phyloP scores from a whole-genome alignment of 208 protist genomes.

The Leishmania guyanensis region DNA sequence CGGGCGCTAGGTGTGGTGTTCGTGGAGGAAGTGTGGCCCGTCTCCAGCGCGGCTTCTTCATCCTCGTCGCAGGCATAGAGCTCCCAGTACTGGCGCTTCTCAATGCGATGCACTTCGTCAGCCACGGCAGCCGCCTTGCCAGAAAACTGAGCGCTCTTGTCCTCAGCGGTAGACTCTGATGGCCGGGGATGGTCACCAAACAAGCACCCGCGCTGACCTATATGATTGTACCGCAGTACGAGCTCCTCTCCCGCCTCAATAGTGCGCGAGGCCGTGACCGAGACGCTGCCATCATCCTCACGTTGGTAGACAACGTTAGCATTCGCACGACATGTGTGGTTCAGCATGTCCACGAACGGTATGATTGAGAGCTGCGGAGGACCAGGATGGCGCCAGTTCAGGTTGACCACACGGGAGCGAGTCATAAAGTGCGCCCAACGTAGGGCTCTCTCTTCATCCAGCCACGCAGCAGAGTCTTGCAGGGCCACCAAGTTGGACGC shows the following conservation, averaged over 20 bases:
- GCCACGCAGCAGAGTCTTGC: slow-evolving; percentile 14
- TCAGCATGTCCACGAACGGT: slow-evolving; percentile 86
- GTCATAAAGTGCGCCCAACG: slow-evolving; percentile 88
- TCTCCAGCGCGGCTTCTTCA: slow-evolving; percentile 17
- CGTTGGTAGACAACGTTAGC: slow-evolving; percentile 68
- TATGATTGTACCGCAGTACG: slow-evolving; percentile 69
- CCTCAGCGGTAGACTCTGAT: not conserved
- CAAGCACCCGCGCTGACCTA: slow-evolving; percentile 69
- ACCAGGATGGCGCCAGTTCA: slow-evolving; percentile 29
- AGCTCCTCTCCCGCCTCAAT: slow-evolving; percentile 75
- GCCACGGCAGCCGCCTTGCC: slow-evolving; percentile 25
- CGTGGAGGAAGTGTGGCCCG: not conserved
- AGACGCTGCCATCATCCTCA: slow-evolving; percentile 30
- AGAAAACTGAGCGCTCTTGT: not conserved
- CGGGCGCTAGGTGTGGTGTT: not conserved
- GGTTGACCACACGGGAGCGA: slow-evolving; percentile 77
- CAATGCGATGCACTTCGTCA: slow-evolving; percentile 30
- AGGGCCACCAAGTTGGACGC: not conserved
- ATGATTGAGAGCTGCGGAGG: slow-evolving; percentile 49
- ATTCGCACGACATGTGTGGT: slow-evolving; percentile 44
- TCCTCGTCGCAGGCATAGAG: slow-evolving; percentile 41
- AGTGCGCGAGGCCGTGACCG: slow-evolving; percentile 52
- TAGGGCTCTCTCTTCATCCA: slow-evolving; percentile 40
- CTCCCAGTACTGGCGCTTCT: slow-evolving; percentile 43
- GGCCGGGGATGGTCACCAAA: slow-evolving; percentile 39